Evolutionary conservation across 2,329 filamentous ascomycete species (phyloP).

Genomic region (Colletotrichum orbiculare): DNA sequence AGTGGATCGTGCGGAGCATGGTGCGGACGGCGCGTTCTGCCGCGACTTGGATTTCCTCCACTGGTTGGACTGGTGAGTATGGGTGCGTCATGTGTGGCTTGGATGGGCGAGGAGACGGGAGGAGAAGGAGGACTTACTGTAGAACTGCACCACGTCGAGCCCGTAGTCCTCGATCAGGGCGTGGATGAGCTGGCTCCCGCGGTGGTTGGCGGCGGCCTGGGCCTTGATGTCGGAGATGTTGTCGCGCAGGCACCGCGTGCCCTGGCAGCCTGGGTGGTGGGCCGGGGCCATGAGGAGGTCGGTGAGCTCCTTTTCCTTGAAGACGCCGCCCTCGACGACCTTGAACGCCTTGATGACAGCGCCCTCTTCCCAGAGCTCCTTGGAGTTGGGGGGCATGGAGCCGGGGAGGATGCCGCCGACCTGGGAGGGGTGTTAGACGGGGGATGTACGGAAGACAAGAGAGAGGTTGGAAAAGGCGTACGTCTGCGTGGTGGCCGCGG

Average conservation of each 20-base stretch:
- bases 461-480: not conserved
- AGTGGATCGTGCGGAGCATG: slow-evolving; percentile 77
- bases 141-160: slow-evolving; percentile 75
- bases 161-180: slow-evolving; percentile 79
- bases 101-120: too few relatives aligned
- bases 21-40: slow-evolving; percentile 80
- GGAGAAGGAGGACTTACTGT: slow-evolving; percentile 38
- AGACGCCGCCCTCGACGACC: slow-evolving; percentile 79
- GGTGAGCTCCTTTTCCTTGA: slow-evolving; percentile 81
- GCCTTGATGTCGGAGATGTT: slow-evolving; percentile 90
- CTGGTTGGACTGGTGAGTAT: slow-evolving; percentile 69
- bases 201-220: slow-evolving; percentile 87
- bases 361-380: slow-evolving; percentile 73
- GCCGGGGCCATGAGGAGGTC: slow-evolving; percentile 80
- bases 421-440: not conserved
- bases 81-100: slow-evolving; percentile 49
- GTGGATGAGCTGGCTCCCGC: slow-evolving; percentile 81
- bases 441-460: too few relatives aligned
- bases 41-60: slow-evolving; percentile 84
- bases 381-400: slow-evolving; percentile 83
- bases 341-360: slow-evolving; percentile 74
- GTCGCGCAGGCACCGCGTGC: slow-evolving; percentile 82
- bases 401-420: slow-evolving; percentile 84
- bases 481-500: slow-evolving; percentile 79
- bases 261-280: slow-evolving; percentile 78